These are phyloP conservation scores for Curvularia sp. DNA, from an alignment of 2,329 filamentous ascomycete genomes.

Conservation along the genomic window DNA sequence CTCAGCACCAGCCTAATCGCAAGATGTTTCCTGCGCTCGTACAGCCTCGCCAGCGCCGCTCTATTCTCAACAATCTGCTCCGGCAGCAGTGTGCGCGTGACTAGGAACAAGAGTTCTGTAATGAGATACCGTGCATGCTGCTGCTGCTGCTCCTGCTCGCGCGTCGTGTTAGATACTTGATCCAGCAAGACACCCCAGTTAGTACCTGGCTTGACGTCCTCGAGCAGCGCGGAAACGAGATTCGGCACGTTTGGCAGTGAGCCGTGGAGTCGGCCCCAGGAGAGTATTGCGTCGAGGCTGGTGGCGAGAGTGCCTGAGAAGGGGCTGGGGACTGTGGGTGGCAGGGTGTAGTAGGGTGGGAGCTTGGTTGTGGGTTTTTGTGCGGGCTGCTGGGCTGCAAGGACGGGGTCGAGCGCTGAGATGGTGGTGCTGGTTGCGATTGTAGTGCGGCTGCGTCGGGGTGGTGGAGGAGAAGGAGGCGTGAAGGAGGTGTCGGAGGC, in stretches of 20 bases:
- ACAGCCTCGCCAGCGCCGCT: constrained; percentile 26
- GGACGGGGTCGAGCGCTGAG: neutral
- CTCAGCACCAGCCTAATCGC: constrained; percentile 30
- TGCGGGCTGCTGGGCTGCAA: neutral
- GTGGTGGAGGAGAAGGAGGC: constrained; percentile 10
- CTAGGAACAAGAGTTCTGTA: constrained; percentile 32
- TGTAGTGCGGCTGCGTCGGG: neutral
- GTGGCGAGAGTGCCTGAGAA: constrained; percentile 34
- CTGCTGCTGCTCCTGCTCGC: neutral
- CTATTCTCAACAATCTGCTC: constrained; percentile 39
- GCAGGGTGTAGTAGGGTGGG: constrained; percentile 22
- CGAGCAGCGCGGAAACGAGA: constrained; percentile 20
- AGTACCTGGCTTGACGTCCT: constrained; percentile 9
- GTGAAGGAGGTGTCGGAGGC: constrained; percentile 10
- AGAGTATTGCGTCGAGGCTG: constrained; percentile 33
- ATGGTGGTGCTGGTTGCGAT: neutral
- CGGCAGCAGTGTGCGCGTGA: constrained; percentile 36
- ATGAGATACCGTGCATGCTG: constrained; percentile 13
- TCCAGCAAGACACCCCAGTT: constrained; percentile 23
- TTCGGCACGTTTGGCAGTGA: neutral
- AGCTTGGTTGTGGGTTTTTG: neutral
- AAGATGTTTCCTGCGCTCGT: constrained; percentile 29
- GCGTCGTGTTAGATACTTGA: fast-evolving
- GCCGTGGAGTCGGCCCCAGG: constrained; percentile 7
- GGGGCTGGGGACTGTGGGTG: constrained; percentile 33